Conservation (phyloP, 257 asterid genomes). For the Nicotiana attenuata region DNA sequence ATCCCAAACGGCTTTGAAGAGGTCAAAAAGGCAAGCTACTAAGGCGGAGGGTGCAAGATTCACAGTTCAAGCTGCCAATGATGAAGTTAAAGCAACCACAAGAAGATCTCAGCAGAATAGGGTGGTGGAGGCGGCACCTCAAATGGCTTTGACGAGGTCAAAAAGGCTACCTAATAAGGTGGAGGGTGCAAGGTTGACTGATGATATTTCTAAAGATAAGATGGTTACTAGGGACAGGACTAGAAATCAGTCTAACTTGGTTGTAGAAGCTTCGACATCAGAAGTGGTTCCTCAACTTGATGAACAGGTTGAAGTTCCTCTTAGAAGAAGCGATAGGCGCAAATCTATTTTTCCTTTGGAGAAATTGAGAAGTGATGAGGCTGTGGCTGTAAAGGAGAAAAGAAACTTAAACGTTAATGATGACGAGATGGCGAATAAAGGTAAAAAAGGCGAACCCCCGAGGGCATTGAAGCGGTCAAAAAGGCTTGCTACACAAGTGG, state of each 20-base stretch:
- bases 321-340: constrained; percentile 1
- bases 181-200: neutral
- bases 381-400: constrained; percentile 16
- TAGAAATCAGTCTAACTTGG: neutral
- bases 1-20: constrained; percentile 15
- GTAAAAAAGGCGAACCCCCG: constrained; percentile 13
- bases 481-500: constrained; percentile 26
- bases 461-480: constrained; percentile 32
- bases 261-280: constrained; percentile 1
- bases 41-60: neutral
- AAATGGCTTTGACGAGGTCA: constrained; percentile 16
- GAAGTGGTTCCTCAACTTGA: constrained; percentile 6
- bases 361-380: neutral
- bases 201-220: neutral
- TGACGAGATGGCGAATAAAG: constrained; percentile 4
- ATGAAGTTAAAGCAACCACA: constrained; percentile 13
- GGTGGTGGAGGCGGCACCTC: constrained; percentile 10
- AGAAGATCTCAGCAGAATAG: constrained; percentile 23
- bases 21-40: constrained; percentile 14
- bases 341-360: neutral
- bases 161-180: constrained; percentile 13
- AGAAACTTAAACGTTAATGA: neutral
- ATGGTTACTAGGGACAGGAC: constrained; percentile 5
- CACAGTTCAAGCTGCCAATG: neutral
- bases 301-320: neutral